Percentiles rank a stretch among this genome's conserved stretches.
Conservation (phyloP, 331 rosid species). For the Spiraea crenata region DNA sequence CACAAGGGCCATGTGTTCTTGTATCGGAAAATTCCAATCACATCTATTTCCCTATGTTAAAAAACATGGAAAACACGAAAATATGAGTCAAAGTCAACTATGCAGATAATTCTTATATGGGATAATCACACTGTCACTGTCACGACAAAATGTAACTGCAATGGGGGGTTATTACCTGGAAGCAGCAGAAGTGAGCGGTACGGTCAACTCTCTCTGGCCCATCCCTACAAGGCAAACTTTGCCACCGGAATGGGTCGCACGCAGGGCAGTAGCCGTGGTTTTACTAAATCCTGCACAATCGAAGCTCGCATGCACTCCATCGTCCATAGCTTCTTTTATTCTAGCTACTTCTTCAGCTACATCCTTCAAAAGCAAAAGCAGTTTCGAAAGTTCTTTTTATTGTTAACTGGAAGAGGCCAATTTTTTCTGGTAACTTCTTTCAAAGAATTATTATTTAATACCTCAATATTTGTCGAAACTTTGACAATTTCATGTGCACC, state of each 20-base stretch:
- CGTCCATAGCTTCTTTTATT: slow-evolving; percentile 59
- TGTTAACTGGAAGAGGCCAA: too few species aligned
- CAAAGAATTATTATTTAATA: too few species aligned
- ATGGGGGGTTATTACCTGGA: slow-evolving; percentile 76
- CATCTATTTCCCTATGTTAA: slow-evolving; percentile 65
- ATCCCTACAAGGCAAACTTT: slow-evolving; percentile 92
- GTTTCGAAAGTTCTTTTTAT: background rate
- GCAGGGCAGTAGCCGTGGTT: slow-evolving; percentile 85
- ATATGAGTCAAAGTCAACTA: too few species aligned
- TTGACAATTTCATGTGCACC: slow-evolving; percentile 67
- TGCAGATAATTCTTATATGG: too few species aligned
- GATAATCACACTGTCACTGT: background rate
- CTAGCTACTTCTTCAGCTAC: slow-evolving; percentile 56
- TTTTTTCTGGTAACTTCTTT: too few species aligned
- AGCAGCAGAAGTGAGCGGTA: slow-evolving; percentile 78
- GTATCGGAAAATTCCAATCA: slow-evolving; percentile 82
- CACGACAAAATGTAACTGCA: too few species aligned
- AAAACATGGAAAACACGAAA: background rate
- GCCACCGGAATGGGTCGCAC: slow-evolving; percentile 78
- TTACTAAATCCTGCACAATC: slow-evolving; percentile 91
- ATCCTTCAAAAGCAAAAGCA: slow-evolving; percentile 3
- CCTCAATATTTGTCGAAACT: slow-evolving; percentile 65
- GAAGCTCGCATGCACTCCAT: slow-evolving; percentile 58
- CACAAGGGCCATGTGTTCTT: slow-evolving; percentile 95
- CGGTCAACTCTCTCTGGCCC: slow-evolving; percentile 77